Conservation (phyloP, 306 rosid species). For the Acmispon strigosus region DNA sequence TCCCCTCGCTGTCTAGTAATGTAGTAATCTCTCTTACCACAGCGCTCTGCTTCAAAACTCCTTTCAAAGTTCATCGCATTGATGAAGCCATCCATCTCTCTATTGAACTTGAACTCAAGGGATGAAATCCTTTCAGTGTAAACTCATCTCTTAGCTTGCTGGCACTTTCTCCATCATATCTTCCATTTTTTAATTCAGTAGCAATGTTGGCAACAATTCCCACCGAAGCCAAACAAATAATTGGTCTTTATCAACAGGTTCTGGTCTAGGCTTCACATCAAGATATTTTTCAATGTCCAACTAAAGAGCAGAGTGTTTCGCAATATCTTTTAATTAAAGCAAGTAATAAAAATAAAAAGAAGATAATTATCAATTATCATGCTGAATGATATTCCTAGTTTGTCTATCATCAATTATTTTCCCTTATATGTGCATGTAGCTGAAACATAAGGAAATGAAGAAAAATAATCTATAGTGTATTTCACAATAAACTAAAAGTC, state of each 20-base stretch:
- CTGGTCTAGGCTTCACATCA: not conserved
- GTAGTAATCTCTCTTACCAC: conserved; percentile 52
- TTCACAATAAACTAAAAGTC: too few relatives aligned
- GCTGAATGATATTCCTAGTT: not conserved
- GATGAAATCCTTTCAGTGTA: conserved; percentile 51
- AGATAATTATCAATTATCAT: not conserved
- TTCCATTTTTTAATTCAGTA: conserved; percentile 41
- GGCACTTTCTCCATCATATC: conserved; percentile 57
- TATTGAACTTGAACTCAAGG: conserved; percentile 55
- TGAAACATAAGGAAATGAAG: too few relatives aligned
- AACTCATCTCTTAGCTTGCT: conserved; percentile 51
- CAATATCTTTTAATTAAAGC: conserved; percentile 26
- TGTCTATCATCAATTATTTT: not conserved
- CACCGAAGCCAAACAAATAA: conserved; percentile 64
- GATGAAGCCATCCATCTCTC: conserved; percentile 69
- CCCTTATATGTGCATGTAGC: not conserved
- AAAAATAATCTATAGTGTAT: too few relatives aligned
- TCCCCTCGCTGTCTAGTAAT: conserved; percentile 16
- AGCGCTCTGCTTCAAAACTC: conserved; percentile 36
- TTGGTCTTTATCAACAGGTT: conserved; percentile 17
- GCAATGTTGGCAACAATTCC: conserved; percentile 61
- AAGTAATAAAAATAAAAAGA: not conserved
- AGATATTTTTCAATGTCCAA: conserved; percentile 39
- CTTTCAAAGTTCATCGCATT: conserved; percentile 61
- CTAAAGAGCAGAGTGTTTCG: conserved; percentile 53